Evolutionary conservation across 2,329 filamentous ascomycete species (phyloP).

Genomic region (Remersonia thermophila): DNA sequence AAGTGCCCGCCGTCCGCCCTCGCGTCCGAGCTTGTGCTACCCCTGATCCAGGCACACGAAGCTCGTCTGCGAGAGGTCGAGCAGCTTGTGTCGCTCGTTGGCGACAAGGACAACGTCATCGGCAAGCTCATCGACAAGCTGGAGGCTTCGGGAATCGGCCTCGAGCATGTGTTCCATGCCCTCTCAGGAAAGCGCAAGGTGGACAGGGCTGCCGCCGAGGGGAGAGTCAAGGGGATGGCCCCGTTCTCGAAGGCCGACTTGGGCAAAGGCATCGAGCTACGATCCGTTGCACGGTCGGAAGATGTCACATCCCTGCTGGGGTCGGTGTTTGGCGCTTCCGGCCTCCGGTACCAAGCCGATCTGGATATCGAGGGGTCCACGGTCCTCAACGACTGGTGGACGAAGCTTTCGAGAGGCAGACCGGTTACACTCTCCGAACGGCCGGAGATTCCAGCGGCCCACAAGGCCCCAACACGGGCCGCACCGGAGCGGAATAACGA

Average conservation of each 20-base stretch:
- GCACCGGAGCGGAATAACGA: conserved; percentile 16
- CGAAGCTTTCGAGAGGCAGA: conserved; percentile 24
- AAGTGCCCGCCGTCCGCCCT: conserved; percentile 31
- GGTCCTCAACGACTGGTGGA: conserved; percentile 39
- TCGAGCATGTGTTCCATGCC: conserved; percentile 41
- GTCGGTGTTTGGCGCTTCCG: conserved; percentile 28
- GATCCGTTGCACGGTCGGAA: conserved; percentile 17
- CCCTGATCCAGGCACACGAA: conserved; percentile 37
- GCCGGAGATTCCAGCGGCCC: conserved; percentile 6
- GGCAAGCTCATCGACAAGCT: conserved; percentile 41
- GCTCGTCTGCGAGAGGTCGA: conserved; percentile 28
- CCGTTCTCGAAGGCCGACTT: conserved; percentile 33
- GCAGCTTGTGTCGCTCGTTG: conserved; percentile 30
- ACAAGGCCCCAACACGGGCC: no score
- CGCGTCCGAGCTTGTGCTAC: conserved; percentile 38
- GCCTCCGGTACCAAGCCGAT: conserved; percentile 21
- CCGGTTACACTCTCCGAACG: conserved; percentile 14
- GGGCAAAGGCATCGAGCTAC: conserved; percentile 18
- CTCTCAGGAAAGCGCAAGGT: conserved; percentile 37
- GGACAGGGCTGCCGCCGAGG: conserved; percentile 31
- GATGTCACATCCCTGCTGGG: conserved; percentile 27
- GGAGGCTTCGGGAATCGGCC: conserved; percentile 35
- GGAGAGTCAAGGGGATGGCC: conserved; percentile 39
- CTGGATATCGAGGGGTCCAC: conserved; percentile 23
- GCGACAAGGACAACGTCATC: conserved; percentile 41